Conservation (phyloP, 768 basidiomycete genomes). For the Boletus vermiculosoides region DNA sequence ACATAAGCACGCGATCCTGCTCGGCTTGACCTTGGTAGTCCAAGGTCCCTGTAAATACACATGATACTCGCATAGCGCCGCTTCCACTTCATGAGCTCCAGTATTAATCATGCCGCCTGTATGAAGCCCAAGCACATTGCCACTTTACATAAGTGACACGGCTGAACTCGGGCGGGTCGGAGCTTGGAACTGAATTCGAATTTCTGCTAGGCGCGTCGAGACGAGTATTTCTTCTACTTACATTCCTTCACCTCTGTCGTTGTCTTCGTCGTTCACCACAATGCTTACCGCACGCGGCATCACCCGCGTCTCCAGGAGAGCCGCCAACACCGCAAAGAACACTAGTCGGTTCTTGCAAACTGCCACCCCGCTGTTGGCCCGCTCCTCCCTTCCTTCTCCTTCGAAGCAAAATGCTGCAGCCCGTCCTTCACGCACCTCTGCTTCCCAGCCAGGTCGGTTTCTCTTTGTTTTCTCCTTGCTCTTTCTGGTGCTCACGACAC, state of each 20-base stretch:
- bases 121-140: background rate
- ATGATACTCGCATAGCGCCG: background rate
- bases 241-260: constrained; percentile 19
- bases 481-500: background rate
- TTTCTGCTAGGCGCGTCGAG: constrained; percentile 13
- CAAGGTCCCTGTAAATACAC: background rate
- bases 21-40: background rate
- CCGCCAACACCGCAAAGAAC: constrained; percentile 71
- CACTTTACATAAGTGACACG: constrained; percentile 27
- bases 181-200: constrained; percentile 29
- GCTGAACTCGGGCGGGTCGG: constrained; percentile 33
- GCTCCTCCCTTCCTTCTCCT: constrained; percentile 46
- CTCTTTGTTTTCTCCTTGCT: background rate
- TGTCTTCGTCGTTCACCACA: constrained; percentile 39
- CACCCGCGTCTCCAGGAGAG: constrained; percentile 84
- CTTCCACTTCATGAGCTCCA: background rate
- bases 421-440: constrained; percentile 49
- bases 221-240: constrained; percentile 34
- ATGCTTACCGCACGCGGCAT: constrained; percentile 89
- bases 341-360: constrained; percentile 81
- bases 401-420: constrained; percentile 46
- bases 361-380: constrained; percentile 55
- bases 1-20: background rate
- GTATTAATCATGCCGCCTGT: too few relatives aligned
- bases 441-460: constrained; percentile 54